Evolutionary conservation across 2,329 filamentous ascomycete genomes (phyloP).

Genomic region (Aspergillus texensis): DNA sequence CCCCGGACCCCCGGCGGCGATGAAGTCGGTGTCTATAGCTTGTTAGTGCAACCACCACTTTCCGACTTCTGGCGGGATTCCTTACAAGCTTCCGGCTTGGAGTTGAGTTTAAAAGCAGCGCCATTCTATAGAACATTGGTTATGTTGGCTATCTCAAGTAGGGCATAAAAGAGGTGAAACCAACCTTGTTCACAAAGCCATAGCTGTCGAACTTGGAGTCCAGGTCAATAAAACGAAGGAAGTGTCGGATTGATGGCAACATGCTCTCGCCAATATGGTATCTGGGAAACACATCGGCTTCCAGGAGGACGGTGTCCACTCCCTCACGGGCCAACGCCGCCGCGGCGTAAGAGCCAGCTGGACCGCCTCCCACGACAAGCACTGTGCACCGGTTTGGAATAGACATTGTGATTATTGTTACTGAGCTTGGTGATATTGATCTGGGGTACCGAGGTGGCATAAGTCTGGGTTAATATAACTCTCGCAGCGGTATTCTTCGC

Average conservation of each 20-base stretch:
- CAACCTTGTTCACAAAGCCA: not conserved
- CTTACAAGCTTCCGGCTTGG: not conserved
- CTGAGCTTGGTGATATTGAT: too few relatives aligned
- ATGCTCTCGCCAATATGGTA: slow-evolving; percentile 7
- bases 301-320: not conserved
- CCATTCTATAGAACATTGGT: too few relatives aligned
- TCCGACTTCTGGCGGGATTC: too few relatives aligned
- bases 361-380: not conserved
- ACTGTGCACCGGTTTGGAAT: not conserved
- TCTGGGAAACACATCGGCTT: not conserved
- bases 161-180: too few relatives aligned
- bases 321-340: not conserved
- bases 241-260: slow-evolving; percentile 1
- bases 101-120: not conserved
- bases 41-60: not conserved
- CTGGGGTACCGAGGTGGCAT: too few relatives aligned
- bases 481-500: too few relatives aligned
- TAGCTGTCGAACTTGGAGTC: not conserved
- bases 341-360: not conserved
- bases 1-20: not conserved
- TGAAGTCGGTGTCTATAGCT: slow-evolving; percentile 4
- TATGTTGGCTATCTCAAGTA: too few relatives aligned
- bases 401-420: not conserved
- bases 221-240: slow-evolving; percentile 1
- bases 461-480: too few relatives aligned